Conservation (phyloP, 2,329 filamentous ascomycete species). For the Tolypocladium ovalisporum region DNA sequence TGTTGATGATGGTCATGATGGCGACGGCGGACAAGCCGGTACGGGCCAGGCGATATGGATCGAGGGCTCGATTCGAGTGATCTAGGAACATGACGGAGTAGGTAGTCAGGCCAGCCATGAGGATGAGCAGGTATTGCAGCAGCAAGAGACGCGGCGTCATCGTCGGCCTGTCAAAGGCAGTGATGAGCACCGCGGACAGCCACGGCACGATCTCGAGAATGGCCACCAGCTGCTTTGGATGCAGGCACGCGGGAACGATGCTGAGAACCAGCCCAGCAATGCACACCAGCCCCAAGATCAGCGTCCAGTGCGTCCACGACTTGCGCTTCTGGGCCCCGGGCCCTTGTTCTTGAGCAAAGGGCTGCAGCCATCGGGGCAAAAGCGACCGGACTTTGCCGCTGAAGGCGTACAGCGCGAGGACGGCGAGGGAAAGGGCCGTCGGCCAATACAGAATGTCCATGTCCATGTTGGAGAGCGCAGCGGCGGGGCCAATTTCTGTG, state of each 20-base stretch:
- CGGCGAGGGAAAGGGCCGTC: slow-evolving; percentile 15
- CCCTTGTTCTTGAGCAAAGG: slow-evolving; percentile 30
- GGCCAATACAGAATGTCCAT: slow-evolving; percentile 10
- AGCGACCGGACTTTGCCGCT: slow-evolving; percentile 13
- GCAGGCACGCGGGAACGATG: slow-evolving; percentile 16
- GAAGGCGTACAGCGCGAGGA: slow-evolving; percentile 17
- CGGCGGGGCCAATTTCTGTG: neutral
- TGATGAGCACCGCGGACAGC: slow-evolving; percentile 24
- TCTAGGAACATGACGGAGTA: slow-evolving; percentile 19
- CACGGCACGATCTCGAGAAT: slow-evolving; percentile 28
- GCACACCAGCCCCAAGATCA: slow-evolving; percentile 21
- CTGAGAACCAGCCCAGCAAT: slow-evolving; percentile 23
- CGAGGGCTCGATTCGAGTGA: slow-evolving; percentile 8
- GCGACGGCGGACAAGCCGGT: slow-evolving; percentile 12
- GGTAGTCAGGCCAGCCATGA: slow-evolving; percentile 17
- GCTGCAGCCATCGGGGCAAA: slow-evolving; percentile 28
- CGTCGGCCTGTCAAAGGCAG: slow-evolving; percentile 24
- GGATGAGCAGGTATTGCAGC: slow-evolving; percentile 23
- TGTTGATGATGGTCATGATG: slow-evolving; percentile 20
- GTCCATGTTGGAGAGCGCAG: slow-evolving; percentile 2
- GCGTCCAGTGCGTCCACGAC: slow-evolving; percentile 28
- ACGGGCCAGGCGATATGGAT: slow-evolving; percentile 13
- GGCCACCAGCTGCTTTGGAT: slow-evolving; percentile 13
- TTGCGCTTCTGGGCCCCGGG: slow-evolving; percentile 12
- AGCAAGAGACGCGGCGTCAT: slow-evolving; percentile 30